Evolutionary conservation across 2,329 filamentous ascomycete species (phyloP), one percentile per base, ranked within the genome.

Genomic region (Apiospora arundinis): DNA sequence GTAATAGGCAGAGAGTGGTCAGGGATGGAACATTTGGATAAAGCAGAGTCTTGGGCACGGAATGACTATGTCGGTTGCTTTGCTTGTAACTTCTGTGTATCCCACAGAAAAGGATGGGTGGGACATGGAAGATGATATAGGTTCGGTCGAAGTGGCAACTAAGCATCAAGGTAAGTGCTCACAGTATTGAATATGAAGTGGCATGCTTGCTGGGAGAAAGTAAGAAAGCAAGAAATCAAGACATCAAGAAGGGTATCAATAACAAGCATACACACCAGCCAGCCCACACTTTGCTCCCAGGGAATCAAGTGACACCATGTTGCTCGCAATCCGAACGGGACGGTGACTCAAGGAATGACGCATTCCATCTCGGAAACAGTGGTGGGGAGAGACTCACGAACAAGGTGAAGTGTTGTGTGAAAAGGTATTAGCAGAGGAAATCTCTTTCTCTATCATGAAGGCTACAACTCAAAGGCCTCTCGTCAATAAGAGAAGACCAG

Each of bases 341-440:
- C 4, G 2, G 42, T 16, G 42, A 45, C 42, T 18, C 14, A 45
- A 16, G 16, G 16, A 14, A 16, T 11, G 1, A 60, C 21, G 25
- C 28, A 60, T 60, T 60, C 6, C 6, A 3, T 2, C 28, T n/a
- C 28, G 8, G 52, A 37, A 21, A 11, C 28, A 60, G 49, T 37
- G 23, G 23, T 12, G 11, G 48, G n/a, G n/a, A 49, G n/a, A 49
- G 23, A 12, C 1, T 28, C 44, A 63, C 44, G 67, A 32, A 11
- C 9, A 40, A 28, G 67, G 25, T 23, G 37, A 2, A 21, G 16
- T 9, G 49, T 28, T 32, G 16, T 42, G 37, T 23, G 37, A 32
- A 52, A 44, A 44, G 23, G 14, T 32, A 67, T n/a, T 70, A 45
- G 60, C 63, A 67, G 40, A 63, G 65, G 52, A 44, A 63, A 63